phyloP scores from a whole-genome alignment of 768 basidiomycete genomes.

The Lactarius hatsudake region DNA sequence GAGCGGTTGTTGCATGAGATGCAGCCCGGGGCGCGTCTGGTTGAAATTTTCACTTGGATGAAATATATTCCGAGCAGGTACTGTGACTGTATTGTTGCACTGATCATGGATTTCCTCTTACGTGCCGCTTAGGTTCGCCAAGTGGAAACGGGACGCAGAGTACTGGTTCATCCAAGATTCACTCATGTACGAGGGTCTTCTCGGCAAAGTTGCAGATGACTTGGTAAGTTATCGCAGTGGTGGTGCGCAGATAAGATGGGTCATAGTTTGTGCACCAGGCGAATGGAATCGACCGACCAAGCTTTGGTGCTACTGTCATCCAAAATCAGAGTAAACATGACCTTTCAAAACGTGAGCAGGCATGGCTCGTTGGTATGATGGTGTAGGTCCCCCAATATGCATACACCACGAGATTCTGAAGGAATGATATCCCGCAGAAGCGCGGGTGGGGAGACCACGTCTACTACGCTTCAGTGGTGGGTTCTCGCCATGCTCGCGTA shows the following conservation, averaged over 20 bases:
- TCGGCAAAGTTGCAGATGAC: not conserved
- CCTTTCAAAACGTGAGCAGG: slow-evolving; percentile 16
- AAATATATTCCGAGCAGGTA: slow-evolving; percentile 7
- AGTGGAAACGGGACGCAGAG: slow-evolving; percentile 19
- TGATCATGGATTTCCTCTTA: not conserved
- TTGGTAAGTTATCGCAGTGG: not conserved
- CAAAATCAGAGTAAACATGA: slow-evolving; percentile 4
- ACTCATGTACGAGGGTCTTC: slow-evolving; percentile 12
- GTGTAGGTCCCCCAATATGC: slow-evolving; percentile 11
- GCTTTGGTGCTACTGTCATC: slow-evolving; percentile 9
- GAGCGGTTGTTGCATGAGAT: not conserved
- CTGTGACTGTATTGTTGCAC: not conserved
- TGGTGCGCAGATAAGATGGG: not conserved
- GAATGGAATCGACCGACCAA: slow-evolving; percentile 1
- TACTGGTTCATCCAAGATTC: slow-evolving; percentile 13
- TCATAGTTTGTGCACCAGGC: not conserved
- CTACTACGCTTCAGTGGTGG: not conserved
- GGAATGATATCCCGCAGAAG: no score
- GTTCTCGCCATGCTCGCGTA: not conserved
- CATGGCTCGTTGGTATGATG: slow-evolving; percentile 3
- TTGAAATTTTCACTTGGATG: not conserved
- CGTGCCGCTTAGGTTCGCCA: not conserved
- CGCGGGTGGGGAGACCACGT: no score
- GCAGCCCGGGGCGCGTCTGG: not conserved
- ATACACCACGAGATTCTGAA: no score